Base-by-base conservation (phyloP, 1,284 basidiomycete genomes). In the Ganoderma lingzhi region DNA sequence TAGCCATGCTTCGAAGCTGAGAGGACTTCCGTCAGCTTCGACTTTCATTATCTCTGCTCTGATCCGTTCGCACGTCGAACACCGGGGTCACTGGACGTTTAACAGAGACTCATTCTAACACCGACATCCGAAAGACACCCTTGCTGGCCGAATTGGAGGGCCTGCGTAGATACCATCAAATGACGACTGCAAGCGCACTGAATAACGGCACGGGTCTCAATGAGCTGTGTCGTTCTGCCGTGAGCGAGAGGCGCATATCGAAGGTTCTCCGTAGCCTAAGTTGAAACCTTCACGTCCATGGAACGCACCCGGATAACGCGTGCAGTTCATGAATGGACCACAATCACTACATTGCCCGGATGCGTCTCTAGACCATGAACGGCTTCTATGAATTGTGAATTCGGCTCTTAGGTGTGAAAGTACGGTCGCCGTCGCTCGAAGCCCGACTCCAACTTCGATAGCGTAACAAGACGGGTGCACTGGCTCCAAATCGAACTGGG, bases 31-130 rank as follows among this genome's bases (percentile, higher is more conserved):
- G 19, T 8, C 14, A 6, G 1, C 14, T 45, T 45, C 23, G 45
- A 48, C 10, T 28, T 23, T 51, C 15, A 51, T 51, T 28, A 28
- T 9, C 48, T 14, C 10, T 51, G 12, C 23, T 14, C 23, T 35
- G 53, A 56, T 56, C 53, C 53, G 53, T 56, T 56, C 53, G 14
- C 53, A 56, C 32, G 32, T 56, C 53, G 30, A 30, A 56, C 5
- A 17, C 4, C 53, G 53, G 53, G 30, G 6, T 56, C 30, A 17
- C 5, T 32, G 4, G 8, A 32, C 6, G 30, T 32, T 35, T 17
- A 17, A 32, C 32, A 15, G 15, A 56, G 14, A 28, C 53, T 30
- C 19, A 32, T 56, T 15, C 30, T 35, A 56, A 28, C 53, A 14
- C 53, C 53, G 53, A 28, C 5, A 56, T 15, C 14, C 15, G 3